phyloP scores from a whole-genome alignment of 352 stramenopile species.

The Phytophthora pluvialis region DNA sequence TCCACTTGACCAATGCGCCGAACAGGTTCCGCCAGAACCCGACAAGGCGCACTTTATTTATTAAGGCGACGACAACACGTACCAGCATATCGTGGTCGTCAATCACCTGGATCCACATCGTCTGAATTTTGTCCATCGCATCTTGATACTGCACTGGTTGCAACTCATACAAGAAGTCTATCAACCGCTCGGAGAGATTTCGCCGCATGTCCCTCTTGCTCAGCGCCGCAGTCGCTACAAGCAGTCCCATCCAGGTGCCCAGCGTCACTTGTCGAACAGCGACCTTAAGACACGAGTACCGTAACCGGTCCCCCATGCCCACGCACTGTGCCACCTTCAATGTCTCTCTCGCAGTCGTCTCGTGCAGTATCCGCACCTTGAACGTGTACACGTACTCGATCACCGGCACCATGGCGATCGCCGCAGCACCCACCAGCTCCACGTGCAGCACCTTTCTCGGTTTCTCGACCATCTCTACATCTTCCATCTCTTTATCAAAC shows the following conservation, averaged over 20 bases:
- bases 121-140: slow-evolving; percentile 40
- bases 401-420: slow-evolving; percentile 43
- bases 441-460: slow-evolving; percentile 34
- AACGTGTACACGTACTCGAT: slow-evolving; percentile 66
- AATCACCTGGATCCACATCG: slow-evolving; percentile 42
- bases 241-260: slow-evolving; percentile 51
- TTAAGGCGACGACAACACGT: slow-evolving; percentile 41
- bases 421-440: slow-evolving; percentile 38
- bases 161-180: slow-evolving; percentile 43
- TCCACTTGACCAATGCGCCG: slow-evolving; percentile 46
- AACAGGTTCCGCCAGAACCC: slow-evolving; percentile 52
- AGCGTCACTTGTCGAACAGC: slow-evolving; percentile 36
- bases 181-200: slow-evolving; percentile 39
- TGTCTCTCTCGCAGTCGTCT: slow-evolving; percentile 37
- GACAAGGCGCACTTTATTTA: slow-evolving; percentile 43
- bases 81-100: slow-evolving; percentile 44
- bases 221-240: slow-evolving; percentile 36
- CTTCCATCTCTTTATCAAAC: slow-evolving; percentile 5
- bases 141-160: slow-evolving; percentile 28
- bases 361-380: slow-evolving; percentile 38
- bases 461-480: background rate
- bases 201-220: slow-evolving; percentile 16
- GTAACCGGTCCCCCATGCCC: slow-evolving; percentile 40
- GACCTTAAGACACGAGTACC: slow-evolving; percentile 39
- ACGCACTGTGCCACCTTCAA: slow-evolving; percentile 54